phyloP scores from a whole-genome alignment of 495 filamentous ascomycete species.

The Xylaria nigripes region DNA sequence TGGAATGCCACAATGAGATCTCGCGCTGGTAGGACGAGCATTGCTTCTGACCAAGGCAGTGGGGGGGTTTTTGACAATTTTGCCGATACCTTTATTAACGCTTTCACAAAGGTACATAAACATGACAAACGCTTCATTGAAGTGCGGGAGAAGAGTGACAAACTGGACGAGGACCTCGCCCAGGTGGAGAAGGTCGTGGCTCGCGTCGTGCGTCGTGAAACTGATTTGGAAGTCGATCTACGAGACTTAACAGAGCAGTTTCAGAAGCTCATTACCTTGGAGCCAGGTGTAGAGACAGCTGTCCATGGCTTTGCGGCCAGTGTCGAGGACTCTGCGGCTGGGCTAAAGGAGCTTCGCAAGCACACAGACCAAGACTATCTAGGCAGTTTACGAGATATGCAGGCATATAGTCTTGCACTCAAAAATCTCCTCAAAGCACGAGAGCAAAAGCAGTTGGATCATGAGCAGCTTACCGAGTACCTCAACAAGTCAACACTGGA shows the following conservation, averaged over 20 bases:
- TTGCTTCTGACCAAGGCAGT: constrained; percentile 33
- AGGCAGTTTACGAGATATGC: constrained; percentile 84
- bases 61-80: constrained; percentile 83
- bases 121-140: constrained; percentile 92
- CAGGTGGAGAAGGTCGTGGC: constrained; percentile 92
- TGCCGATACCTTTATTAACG: constrained; percentile 94
- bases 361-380: constrained; percentile 95
- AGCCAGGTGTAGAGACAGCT: constrained; percentile 74
- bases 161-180: constrained; percentile 86
- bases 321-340: constrained; percentile 71
- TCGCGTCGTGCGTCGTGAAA: constrained; percentile 78
- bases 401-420: constrained; percentile 74
- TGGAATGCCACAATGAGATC: constrained; percentile 94
- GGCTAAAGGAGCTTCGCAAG: constrained; percentile 69
- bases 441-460: constrained; percentile 96
- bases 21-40: constrained; percentile 55
- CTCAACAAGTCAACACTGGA: constrained; percentile 84
- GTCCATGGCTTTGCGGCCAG: constrained; percentile 77
- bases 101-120: constrained; percentile 92
- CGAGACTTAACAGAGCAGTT: constrained; percentile 86
- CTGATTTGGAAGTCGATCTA: constrained; percentile 82
- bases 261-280: constrained; percentile 81
- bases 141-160: constrained; percentile 85
- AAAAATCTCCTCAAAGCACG: constrained; percentile 84
- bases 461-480: constrained; percentile 92